Conservation (phyloP, 1,284 basidiomycete genomes). For the Ganoderma leucocontextum region DNA sequence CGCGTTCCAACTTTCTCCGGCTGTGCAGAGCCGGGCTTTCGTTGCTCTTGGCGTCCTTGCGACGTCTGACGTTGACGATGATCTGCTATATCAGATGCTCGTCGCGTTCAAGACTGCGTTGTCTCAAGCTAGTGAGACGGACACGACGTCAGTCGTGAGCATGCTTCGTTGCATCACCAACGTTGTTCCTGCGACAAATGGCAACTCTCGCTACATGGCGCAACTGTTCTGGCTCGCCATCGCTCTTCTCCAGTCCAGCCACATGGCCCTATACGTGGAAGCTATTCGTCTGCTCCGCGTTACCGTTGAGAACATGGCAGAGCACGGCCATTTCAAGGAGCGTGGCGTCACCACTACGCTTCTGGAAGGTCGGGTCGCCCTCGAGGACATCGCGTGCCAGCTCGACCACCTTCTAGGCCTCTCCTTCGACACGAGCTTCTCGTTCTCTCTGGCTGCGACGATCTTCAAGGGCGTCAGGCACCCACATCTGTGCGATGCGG, state of each 20-base stretch:
- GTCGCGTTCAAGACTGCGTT: constrained; percentile 81
- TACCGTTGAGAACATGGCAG: constrained; percentile 73
- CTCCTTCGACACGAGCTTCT: constrained; percentile 83
- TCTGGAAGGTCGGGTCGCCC: constrained; percentile 67
- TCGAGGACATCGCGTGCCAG: constrained; percentile 77
- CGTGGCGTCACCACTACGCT: constrained; percentile 66
- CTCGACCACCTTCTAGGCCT: constrained; percentile 79
- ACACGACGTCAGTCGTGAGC: constrained; percentile 80
- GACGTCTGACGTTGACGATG: constrained; percentile 84
- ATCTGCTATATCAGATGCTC: constrained; percentile 89
- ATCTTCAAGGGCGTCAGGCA: constrained; percentile 89
- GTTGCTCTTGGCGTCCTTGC: constrained; percentile 85
- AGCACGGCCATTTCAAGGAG: constrained; percentile 63
- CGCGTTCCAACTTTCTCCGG: constrained; percentile 92
- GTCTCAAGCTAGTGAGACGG: constrained; percentile 69
- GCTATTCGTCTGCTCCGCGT: constrained; percentile 71
- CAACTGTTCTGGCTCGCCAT: constrained; percentile 89
- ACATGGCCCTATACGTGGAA: constrained; percentile 78
- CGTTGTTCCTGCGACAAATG: constrained; percentile 74
- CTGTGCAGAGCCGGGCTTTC: constrained; percentile 91
- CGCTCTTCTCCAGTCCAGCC: constrained; percentile 80
- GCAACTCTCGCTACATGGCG: constrained; percentile 76
- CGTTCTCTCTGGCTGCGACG: constrained; percentile 82
- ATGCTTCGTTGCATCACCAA: constrained; percentile 88
- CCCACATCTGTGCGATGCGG: constrained; percentile 65